Base-by-base conservation (phyloP, 2,329 filamentous ascomycete genomes). In the Cryphonectria parasitica region DNA sequence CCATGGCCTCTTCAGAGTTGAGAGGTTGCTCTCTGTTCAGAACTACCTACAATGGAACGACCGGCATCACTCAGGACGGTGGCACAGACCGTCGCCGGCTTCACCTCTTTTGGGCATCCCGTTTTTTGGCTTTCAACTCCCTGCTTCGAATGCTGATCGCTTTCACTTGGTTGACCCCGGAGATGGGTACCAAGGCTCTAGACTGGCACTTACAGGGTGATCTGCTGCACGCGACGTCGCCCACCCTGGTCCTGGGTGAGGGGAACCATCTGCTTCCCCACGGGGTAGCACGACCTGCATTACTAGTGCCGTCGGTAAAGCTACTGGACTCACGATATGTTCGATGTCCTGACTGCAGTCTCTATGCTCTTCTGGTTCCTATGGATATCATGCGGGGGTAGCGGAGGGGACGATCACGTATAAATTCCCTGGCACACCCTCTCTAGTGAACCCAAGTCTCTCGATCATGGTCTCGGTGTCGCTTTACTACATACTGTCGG, bases 241-340 rank as follows among this genome's bases (percentile, higher is more conserved):
- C 45, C 10, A 64, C n/a, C 39, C 39, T 64, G 22, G 61, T 25
- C 25, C 39, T 17, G 61, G 22, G 61, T 64, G 61, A 64, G 61
- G 61, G 61, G 58, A 22, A 39, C 31, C 28, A 8, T 19, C 22
- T 13, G 60, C n/a, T 64, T 64, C 61, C 61, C 61, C 61, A 64
- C 39, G 61, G 61, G 39, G 61, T 64, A 43, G 36, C 39, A 63
- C 22, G n/a, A 36, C 39, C 28, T 36, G 39, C 34, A 31, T 28
- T 13, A 39, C 25, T 64, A 64, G 61, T 64, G 39, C 61, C 39
- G 39, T 31, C 61, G 61, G 36, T 17, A 31, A 39, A 25, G 19
- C 34, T 41, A 34, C 22, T 45, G 39, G 34, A 19, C 34, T n/a
- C 31, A 39, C 58, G 58, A 61, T 39, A 61, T 39, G 11, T 61